A percentile compares a stretch with the other conserved stretches of the same genome.
These are phyloP conservation scores for Nelumbo lutea DNA, from an alignment of 164 flowering plant species.

Conservation along the genomic window DNA sequence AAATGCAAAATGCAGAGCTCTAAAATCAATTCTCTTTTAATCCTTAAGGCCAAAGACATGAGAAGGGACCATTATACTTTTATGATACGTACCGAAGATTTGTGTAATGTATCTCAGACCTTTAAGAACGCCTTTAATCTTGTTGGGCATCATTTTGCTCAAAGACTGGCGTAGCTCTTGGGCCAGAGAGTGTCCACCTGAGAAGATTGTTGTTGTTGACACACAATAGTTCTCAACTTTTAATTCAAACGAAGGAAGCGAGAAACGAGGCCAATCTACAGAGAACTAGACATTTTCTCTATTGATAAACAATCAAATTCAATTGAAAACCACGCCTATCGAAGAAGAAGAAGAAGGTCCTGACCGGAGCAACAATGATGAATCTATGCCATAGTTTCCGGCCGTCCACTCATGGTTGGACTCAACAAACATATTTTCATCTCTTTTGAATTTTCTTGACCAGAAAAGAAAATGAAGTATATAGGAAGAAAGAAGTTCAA, in stretches of 20 bases:
- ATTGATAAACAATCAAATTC: neutral
- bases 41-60: too few relatives aligned
- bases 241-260: neutral
- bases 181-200: conserved; percentile 6
- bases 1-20: neutral
- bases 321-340: neutral
- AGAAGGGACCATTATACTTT: too few relatives aligned
- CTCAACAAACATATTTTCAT: neutral
- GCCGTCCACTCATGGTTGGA: neutral
- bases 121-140: conserved; percentile 32
- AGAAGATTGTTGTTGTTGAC: neutral
- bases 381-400: neutral
- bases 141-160: too few relatives aligned
- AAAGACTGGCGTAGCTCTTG: neutral
- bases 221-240: neutral
- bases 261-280: neutral
- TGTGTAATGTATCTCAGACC: conserved; percentile 83
- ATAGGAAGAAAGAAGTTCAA: neutral
- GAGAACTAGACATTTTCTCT: neutral
- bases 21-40: too few relatives aligned
- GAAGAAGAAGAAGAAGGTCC: neutral
- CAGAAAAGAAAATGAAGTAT: neutral
- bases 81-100: conserved; percentile 51
- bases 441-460: neutral
- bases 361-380: neutral